Conservation (phyloP, 2,329 filamentous ascomycete genomes). For the Talaromyces pinophilus region DNA sequence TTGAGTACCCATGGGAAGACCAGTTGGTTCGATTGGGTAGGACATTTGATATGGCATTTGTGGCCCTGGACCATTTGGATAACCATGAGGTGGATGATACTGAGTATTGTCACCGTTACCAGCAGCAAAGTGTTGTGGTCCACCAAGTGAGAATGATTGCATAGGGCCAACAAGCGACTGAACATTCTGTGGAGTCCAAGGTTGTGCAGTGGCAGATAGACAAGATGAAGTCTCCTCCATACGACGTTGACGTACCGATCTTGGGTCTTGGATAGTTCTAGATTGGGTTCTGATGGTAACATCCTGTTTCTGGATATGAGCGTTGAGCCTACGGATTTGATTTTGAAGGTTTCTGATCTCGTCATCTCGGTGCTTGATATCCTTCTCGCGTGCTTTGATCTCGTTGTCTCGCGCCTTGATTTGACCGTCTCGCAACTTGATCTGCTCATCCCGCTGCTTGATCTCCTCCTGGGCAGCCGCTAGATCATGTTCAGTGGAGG, state of each 20-base stretch:
- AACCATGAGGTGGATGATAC: neutral
- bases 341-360: conserved; percentile 15
- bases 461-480: conserved; percentile 16
- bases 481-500: neutral
- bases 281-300: conserved; percentile 32
- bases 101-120: neutral
- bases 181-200: conserved; percentile 1
- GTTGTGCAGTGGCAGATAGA: conserved; percentile 19
- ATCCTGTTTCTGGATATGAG: conserved; percentile 28
- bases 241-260: conserved; percentile 20
- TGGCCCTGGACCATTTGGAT: neutral
- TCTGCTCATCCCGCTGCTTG: neutral
- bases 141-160: neutral
- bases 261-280: conserved; percentile 32
- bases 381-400: neutral
- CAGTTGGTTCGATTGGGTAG: neutral
- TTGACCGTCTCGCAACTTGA: neutral
- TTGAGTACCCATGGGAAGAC: neutral
- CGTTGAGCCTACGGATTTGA: conserved; percentile 27
- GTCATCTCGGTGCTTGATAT: neutral
- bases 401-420: neutral
- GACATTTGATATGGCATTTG: neutral
- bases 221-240: neutral
- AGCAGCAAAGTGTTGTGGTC: neutral
- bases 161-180: neutral